phyloP scores from a whole-genome alignment of 768 basidiomycete species.

The Amyloporia xantha region DNA sequence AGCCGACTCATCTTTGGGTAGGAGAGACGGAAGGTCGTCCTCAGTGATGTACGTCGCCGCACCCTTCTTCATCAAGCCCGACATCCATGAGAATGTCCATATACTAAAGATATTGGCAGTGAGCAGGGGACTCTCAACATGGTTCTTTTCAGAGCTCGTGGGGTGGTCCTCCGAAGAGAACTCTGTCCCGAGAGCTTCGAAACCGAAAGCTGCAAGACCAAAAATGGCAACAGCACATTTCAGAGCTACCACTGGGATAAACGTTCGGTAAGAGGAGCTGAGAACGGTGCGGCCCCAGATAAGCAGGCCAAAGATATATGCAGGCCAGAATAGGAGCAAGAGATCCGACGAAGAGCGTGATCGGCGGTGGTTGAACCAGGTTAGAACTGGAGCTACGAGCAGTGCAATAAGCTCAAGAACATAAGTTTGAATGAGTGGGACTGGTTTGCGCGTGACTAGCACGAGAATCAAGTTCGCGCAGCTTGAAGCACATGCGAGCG shows the following conservation, averaged over 20 bases:
- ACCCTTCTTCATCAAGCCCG: conserved; percentile 68
- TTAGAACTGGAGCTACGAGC: conserved; percentile 41
- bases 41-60: conserved; percentile 65
- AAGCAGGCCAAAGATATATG: conserved; percentile 42
- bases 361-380: conserved; percentile 64
- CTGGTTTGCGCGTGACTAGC: conserved; percentile 25
- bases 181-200: conserved; percentile 71
- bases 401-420: conserved; percentile 54
- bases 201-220: conserved; percentile 46
- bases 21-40: conserved; percentile 75
- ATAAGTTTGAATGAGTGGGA: conserved; percentile 44
- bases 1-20: conserved; percentile 60
- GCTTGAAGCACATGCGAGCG: conserved; percentile 42
- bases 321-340: conserved; percentile 79
- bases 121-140: conserved; percentile 60
- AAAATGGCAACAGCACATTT: conserved; percentile 38
- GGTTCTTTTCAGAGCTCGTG: conserved; percentile 47
- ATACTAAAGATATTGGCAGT: conserved; percentile 78
- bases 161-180: conserved; percentile 26
- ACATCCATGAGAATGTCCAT: conserved; percentile 87
- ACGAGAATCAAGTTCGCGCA: conserved; percentile 36
- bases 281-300: conserved; percentile 57
- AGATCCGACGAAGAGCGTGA: conserved; percentile 63
- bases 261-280: background rate
- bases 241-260: conserved; percentile 25